A percentile compares a stretch with the other conserved stretches of the same genome.
Evolutionary conservation across 345 rosid genomes (phyloP).

Genomic region (Odontarrhena argentea): DNA sequence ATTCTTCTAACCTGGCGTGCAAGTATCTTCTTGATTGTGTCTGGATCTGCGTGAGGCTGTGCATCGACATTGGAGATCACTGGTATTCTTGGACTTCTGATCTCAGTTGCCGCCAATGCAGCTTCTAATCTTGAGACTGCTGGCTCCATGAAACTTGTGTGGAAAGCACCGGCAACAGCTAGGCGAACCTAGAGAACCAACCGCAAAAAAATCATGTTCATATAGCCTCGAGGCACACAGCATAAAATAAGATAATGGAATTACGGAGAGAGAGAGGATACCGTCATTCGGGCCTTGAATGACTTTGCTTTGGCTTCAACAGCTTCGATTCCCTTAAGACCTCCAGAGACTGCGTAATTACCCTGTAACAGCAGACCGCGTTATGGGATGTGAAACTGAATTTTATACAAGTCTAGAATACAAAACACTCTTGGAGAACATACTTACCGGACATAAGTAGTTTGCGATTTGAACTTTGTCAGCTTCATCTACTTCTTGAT

Average conservation of each 20-base stretch:
- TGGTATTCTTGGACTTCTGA: slow-evolving; percentile 83
- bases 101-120: slow-evolving; percentile 75
- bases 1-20: slow-evolving; percentile 72
- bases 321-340: slow-evolving; percentile 85
- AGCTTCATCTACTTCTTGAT: slow-evolving; percentile 78
- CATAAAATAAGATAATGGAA: background rate
- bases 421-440: slow-evolving; percentile 29
- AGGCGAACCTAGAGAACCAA: slow-evolving; percentile 69
- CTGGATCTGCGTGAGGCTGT: slow-evolving; percentile 89
- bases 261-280: slow-evolving; percentile 32
- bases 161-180: slow-evolving; percentile 97
- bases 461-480: slow-evolving; percentile 94
- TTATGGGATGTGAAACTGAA: background rate
- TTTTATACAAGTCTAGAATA: slow-evolving; percentile 3
- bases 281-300: slow-evolving; percentile 95
- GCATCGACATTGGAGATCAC: slow-evolving; percentile 97
- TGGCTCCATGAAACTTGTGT: slow-evolving; percentile 96
- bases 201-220: slow-evolving; percentile 4
- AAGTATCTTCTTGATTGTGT: slow-evolving; percentile 80
- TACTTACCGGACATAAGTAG: slow-evolving; percentile 72
- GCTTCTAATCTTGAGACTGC: slow-evolving; percentile 95
- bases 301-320: slow-evolving; percentile 95
- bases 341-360: slow-evolving; percentile 96
- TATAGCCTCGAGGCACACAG: background rate
- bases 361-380: slow-evolving; percentile 53